Evolutionary conservation across 495 filamentous ascomycete genomes (phyloP).

Genomic region (Opeltia flavorubescens): DNA sequence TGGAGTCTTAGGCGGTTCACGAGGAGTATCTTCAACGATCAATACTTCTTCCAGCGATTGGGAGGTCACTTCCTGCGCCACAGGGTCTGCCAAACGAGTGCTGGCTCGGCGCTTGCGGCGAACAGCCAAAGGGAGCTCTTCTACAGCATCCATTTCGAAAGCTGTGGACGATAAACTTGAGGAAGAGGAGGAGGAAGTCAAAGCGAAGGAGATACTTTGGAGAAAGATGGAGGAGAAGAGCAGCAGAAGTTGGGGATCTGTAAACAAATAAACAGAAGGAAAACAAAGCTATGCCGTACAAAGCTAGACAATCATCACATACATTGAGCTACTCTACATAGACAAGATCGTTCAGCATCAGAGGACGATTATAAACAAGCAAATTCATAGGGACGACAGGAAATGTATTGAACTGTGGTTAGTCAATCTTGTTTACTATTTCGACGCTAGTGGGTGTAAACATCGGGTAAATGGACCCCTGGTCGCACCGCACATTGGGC

Average conservation of each 20-base stretch:
- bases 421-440: no score
- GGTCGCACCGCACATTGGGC: background rate
- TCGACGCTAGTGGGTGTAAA: background rate
- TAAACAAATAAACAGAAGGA: background rate
- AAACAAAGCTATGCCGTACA: no score
- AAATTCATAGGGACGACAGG: no score
- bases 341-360: no score
- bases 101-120: slow-evolving; percentile 18
- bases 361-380: no score
- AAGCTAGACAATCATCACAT: no score
- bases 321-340: no score
- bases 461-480: background rate
- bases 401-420: no score
- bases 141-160: slow-evolving; percentile 1
- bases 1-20: slow-evolving; percentile 10
- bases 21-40: slow-evolving; percentile 1
- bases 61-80: background rate
- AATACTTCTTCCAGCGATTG: slow-evolving; percentile 1
- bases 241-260: background rate
- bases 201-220: background rate
- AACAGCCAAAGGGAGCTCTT: slow-evolving; percentile 17
- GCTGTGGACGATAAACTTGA: background rate
- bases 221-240: background rate
- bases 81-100: slow-evolving; percentile 6
- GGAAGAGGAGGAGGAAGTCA: background rate